Evolutionary conservation across 1,284 basidiomycete genomes (phyloP).

Genomic region (Microbotryum violaceum): DNA sequence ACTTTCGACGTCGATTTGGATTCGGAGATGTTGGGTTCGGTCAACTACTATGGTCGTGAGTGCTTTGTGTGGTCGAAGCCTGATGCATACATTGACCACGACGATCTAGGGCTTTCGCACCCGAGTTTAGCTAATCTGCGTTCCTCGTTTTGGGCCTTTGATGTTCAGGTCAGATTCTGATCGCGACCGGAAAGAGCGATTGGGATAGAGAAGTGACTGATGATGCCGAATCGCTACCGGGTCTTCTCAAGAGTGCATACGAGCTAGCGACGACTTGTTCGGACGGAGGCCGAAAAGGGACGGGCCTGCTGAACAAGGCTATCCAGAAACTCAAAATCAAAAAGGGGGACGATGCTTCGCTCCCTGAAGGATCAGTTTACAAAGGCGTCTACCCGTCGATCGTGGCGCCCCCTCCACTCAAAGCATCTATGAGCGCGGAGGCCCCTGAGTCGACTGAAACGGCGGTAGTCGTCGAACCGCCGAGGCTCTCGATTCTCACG

Average conservation of each 20-base stretch:
- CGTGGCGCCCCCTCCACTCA: no score
- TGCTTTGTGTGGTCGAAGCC: slow-evolving; percentile 10
- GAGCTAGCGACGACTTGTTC: not conserved
- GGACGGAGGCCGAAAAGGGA: not conserved
- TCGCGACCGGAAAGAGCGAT: slow-evolving; percentile 70
- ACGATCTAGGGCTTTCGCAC: not conserved
- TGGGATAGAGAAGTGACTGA: slow-evolving; percentile 29
- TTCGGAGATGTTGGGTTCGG: slow-evolving; percentile 57
- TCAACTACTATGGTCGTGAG: slow-evolving; percentile 70
- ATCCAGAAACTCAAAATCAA: slow-evolving; percentile 32
- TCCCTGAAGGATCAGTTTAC: slow-evolving; percentile 1
- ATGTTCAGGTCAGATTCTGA: slow-evolving; percentile 53
- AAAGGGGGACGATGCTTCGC: slow-evolving; percentile 7
- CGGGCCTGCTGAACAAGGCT: slow-evolving; percentile 10
- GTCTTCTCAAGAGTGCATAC: slow-evolving; percentile 10
- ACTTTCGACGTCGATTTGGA: slow-evolving; percentile 30
- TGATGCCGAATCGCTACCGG: slow-evolving; percentile 4
- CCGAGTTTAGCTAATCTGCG: not conserved
- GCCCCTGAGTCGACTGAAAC: slow-evolving; percentile 6
- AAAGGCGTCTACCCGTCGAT: slow-evolving; percentile 10
- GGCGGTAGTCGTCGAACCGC: slow-evolving; percentile 51
- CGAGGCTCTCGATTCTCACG: slow-evolving; percentile 64
- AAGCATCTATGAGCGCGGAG: no score
- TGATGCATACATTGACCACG: slow-evolving; percentile 13
- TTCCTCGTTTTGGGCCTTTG: not conserved